A percentile compares a stretch with the other conserved stretches of the same genome.
Evolutionary conservation across 2,329 filamentous ascomycete genomes (phyloP).

Genomic region (Aspergillus arachidicola): DNA sequence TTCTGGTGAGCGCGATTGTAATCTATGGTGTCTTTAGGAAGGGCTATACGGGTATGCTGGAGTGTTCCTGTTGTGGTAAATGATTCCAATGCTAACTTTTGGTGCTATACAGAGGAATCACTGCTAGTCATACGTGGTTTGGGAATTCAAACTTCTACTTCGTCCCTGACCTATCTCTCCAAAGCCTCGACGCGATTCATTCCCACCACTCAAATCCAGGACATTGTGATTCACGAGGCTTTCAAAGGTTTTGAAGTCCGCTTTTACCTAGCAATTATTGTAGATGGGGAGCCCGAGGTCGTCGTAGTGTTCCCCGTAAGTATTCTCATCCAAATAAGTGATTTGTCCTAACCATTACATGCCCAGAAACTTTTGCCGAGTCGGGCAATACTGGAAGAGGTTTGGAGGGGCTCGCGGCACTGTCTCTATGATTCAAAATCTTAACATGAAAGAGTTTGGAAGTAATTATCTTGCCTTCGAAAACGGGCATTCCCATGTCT

Average conservation of each 20-base stretch:
- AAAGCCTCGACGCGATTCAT: conserved; percentile 72
- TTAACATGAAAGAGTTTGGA: conserved; percentile 29
- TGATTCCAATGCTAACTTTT: conserved; percentile 15
- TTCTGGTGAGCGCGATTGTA: conserved; percentile 40
- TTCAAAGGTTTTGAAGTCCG: conserved; percentile 89
- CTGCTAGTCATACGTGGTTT: conserved; percentile 85
- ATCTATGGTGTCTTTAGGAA: conserved; percentile 50
- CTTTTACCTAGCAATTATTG: conserved; percentile 86
- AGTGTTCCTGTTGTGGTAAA: conserved; percentile 18
- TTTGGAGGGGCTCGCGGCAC: conserved; percentile 82
- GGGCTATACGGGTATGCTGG: conserved; percentile 53
- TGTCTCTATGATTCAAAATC: conserved; percentile 75
- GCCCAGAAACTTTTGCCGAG: conserved; percentile 68
- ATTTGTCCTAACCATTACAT: conserved; percentile 4
- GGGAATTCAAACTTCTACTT: conserved; percentile 83
- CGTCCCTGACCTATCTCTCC: conserved; percentile 67
- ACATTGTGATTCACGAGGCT: conserved; percentile 93
- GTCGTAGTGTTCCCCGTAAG: conserved; percentile 90
- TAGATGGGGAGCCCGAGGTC: conserved; percentile 82
- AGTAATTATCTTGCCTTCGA: neutral
- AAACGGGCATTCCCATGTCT: neutral
- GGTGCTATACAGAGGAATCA: conserved; percentile 69
- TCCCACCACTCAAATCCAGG: conserved; percentile 86
- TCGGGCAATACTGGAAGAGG: conserved; percentile 75
- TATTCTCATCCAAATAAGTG: conserved; percentile 11